Conservation (phyloP, 2,329 filamentous ascomycete genomes). For the Xylaria polymorpha region DNA sequence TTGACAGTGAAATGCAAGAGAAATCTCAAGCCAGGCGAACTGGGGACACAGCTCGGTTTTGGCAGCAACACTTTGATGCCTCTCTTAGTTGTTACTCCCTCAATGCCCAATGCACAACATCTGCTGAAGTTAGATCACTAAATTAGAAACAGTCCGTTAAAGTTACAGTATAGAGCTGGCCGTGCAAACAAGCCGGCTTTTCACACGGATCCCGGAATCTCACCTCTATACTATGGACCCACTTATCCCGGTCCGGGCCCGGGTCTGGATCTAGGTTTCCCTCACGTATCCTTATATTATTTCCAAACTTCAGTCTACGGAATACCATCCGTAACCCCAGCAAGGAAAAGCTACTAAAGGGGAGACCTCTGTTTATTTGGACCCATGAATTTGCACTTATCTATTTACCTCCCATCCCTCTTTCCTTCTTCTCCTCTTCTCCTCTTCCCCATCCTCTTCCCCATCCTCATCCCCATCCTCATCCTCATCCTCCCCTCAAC, state of each 20-base stretch:
- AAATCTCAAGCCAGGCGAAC: background rate
- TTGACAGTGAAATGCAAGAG: background rate
- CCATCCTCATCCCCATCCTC: background rate
- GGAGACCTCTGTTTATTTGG: background rate
- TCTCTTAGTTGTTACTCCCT: background rate
- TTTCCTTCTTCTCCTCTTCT: background rate
- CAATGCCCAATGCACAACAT: background rate
- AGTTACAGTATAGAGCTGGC: background rate
- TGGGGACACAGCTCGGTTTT: constrained; percentile 17
- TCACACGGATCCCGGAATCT: background rate
- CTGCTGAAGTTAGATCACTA: background rate
- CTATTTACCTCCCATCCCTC: background rate
- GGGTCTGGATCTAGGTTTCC: background rate
- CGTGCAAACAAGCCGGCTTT: background rate
- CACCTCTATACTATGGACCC: background rate
- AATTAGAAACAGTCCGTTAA: too few relatives aligned
- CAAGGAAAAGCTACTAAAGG: background rate
- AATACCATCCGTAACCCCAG: background rate
- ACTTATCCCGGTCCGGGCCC: background rate
- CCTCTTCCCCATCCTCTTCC: background rate
- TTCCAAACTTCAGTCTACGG: background rate
- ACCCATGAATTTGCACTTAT: background rate
- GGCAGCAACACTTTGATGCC: constrained; percentile 26
- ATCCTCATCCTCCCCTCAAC: background rate
- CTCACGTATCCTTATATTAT: background rate